Evolutionary conservation across 495 filamentous ascomycete genomes (phyloP), one percentile per base, ranked within the genome.

Genomic region (Emericellopsis terricola): DNA sequence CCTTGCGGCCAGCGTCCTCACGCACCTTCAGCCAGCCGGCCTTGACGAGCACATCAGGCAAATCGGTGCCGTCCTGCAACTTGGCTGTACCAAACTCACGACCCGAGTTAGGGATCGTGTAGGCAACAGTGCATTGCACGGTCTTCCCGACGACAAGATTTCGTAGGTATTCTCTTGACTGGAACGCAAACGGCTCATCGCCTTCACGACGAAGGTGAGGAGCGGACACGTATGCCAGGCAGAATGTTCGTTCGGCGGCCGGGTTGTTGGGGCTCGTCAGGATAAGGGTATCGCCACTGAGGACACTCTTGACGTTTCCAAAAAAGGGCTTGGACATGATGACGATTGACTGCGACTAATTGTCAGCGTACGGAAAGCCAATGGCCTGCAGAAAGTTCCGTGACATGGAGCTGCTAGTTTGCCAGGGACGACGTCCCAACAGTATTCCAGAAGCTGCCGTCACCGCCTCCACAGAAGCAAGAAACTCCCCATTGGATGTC

Each of bases 11-110:
- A 16, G 85, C 81, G 57, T 96, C 89, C 38, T 99, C 87, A 32
- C 91, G 69, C 24, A 99, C 61, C 49, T 84, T 91, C 37, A 79
- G 62, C 81, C 82, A 92, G 33, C 91, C 91, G 42, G 87, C 78
- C 37, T 78, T 68, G 28, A 94, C 75, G 33, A 73, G 60, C 24
- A 76, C 69, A 18, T 94, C 86, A 14, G 87, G 82, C 26, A 96
- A 54, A 30, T 68, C 57, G 23, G 75, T 76, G 9, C 81, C 78
- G 37, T 73, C 76, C 33, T 76, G 69, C 20, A 94, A 62, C 15
- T 58, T 65, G 34, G 87, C 69, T 38, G 65, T 66, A 31, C 89
- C 91, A 52, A 93, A 96, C 46, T 96, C 89, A 28, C 83, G 74
- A 37, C 80, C 81, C 29, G 76, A 79, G 28, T 73, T 76, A 6